Evolutionary conservation across 1,284 basidiomycete genomes (phyloP).

Genomic region (Boletellus deceptivus): DNA sequence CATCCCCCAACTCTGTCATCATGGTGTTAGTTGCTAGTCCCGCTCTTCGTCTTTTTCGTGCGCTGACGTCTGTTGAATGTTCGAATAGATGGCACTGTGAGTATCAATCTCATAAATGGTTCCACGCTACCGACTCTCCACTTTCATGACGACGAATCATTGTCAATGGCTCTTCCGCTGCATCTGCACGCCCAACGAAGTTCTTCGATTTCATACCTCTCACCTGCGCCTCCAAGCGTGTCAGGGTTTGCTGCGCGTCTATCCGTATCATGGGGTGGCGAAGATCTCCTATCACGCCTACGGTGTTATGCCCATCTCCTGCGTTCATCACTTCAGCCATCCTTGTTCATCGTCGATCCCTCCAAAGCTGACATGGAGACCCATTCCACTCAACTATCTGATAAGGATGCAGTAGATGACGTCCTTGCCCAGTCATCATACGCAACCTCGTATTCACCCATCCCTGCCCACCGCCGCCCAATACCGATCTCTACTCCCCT

Average conservation of each 20-base stretch:
- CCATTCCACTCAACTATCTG: conserved; percentile 79
- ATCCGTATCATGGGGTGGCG: conserved; percentile 75
- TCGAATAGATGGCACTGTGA: conserved; percentile 67
- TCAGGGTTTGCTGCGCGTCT: conserved; percentile 43
- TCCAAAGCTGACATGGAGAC: conserved; percentile 86
- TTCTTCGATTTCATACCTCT: conserved; percentile 58
- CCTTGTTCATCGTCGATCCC: conserved; percentile 90
- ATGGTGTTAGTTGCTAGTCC: conserved; percentile 66
- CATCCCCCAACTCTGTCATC: conserved; percentile 82
- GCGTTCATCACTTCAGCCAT: conserved; percentile 75
- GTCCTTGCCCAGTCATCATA: conserved; percentile 77
- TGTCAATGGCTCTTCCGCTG: conserved; percentile 63
- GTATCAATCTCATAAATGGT: conserved; percentile 85
- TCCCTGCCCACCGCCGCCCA: conserved; percentile 77
- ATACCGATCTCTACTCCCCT: conserved; percentile 53
- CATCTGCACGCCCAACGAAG: conserved; percentile 29
- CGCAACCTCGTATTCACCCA: conserved; percentile 74
- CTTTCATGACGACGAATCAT: conserved; percentile 96
- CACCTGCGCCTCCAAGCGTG: conserved; percentile 46
- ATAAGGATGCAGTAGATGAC: conserved; percentile 79
- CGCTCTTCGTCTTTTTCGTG: conserved; percentile 3
- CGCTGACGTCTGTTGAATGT: background rate
- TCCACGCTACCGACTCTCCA: conserved; percentile 87
- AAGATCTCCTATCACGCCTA: conserved; percentile 75
- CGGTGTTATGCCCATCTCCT: conserved; percentile 73